A percentile compares a stretch with the other conserved stretches of the same genome.
phyloP scores from a whole-genome alignment of 768 basidiomycete species.

The Lentinula sp. region DNA sequence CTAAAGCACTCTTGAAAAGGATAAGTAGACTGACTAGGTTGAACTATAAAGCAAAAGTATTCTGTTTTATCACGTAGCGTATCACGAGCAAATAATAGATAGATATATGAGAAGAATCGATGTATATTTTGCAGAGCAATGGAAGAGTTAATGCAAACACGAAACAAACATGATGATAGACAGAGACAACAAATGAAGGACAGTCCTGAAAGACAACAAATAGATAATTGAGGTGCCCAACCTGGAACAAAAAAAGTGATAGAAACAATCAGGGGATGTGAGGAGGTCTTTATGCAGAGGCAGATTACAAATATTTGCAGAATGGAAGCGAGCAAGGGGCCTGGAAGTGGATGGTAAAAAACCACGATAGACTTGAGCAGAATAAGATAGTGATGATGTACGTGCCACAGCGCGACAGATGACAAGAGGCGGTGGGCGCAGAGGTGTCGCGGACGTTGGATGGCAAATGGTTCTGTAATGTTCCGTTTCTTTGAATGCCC shows the following conservation, averaged over 20 bases:
- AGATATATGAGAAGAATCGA: not conserved
- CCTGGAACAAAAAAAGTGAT: not conserved
- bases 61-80: not conserved
- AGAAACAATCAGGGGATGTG: not conserved
- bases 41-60: not conserved
- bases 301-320: slow-evolving; percentile 1
- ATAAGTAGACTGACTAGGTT: not conserved
- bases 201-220: slow-evolving; percentile 3
- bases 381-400: not conserved
- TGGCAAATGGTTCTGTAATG: not conserved
- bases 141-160: not conserved
- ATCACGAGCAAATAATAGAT: slow-evolving; percentile 1
- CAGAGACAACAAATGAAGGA: slow-evolving; percentile 2
- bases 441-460: not conserved
- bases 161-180: slow-evolving; percentile 2
- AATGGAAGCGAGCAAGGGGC: not conserved
- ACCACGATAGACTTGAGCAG: not conserved
- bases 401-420: not conserved
- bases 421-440: not conserved
- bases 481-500: not conserved
- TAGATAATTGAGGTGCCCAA: not conserved
- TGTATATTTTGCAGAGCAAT: not conserved
- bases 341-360: not conserved
- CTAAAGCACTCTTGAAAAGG: not conserved
- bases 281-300: not conserved